Conservation (phyloP, 371 early-diverging fungal genomes). For the Mucor mucedo region DNA sequence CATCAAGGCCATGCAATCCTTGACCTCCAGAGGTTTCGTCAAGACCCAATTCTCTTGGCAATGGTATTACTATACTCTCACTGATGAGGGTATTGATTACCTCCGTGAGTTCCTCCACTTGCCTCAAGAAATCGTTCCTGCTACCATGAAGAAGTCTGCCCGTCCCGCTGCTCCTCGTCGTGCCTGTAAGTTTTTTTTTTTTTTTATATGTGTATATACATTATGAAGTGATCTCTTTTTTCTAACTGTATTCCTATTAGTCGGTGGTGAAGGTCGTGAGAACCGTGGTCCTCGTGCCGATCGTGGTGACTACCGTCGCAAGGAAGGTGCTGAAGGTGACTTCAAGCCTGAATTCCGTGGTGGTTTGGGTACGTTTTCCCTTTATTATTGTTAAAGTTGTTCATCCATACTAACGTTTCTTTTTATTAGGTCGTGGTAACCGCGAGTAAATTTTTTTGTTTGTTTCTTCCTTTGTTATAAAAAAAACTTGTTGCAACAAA, state of each 20-base stretch:
- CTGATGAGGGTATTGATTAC: conserved; percentile 97
- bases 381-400: neutral
- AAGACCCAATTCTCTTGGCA: conserved; percentile 99
- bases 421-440: conserved; percentile 47
- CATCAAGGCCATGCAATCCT: conserved; percentile 98
- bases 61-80: conserved; percentile 99
- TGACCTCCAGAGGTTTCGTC: conserved; percentile 94
- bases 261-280: conserved; percentile 56
- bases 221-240: too few relatives aligned
- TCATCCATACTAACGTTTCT: neutral
- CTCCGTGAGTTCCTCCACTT: conserved; percentile 97
- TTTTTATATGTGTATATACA: too few relatives aligned
- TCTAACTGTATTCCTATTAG: conserved; percentile 10
- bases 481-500: conserved; percentile 15
- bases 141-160: conserved; percentile 94
- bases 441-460: conserved; percentile 43
- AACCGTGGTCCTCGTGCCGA: conserved; percentile 72
- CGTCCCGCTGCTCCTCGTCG: conserved; percentile 76
- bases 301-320: conserved; percentile 90
- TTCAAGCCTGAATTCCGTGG: conserved; percentile 96
- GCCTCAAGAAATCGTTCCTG: conserved; percentile 95
- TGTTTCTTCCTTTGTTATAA: conserved; percentile 11
- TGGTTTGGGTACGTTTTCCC: conserved; percentile 64
- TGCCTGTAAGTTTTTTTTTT: conserved; percentile 57
- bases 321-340: conserved; percentile 88